phyloP scores from a whole-genome alignment of 345 rosid species.

The Eucalyptus camaldulensis region DNA sequence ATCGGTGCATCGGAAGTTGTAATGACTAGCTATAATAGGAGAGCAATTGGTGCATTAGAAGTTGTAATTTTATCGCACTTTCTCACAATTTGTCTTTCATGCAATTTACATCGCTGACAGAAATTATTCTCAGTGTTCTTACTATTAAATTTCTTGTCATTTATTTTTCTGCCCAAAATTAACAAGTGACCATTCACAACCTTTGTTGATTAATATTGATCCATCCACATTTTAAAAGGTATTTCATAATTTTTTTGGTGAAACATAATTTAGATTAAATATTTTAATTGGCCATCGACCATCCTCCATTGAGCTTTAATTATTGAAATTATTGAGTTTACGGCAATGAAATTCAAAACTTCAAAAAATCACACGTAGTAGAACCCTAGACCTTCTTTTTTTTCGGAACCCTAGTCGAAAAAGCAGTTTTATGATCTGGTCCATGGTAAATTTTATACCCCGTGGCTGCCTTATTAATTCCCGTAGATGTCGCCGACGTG shows the following conservation, averaged over 20 bases:
- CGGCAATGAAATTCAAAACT: not conserved
- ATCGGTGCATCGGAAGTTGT: not conserved
- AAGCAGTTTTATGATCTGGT: not conserved
- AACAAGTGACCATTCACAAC: not conserved
- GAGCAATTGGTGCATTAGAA: not conserved
- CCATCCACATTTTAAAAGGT: not conserved
- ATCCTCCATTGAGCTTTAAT: not conserved
- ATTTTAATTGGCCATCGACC: not conserved
- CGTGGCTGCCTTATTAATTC: not conserved
- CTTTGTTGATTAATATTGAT: not conserved
- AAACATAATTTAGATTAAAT: not conserved
- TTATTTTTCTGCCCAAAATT: not conserved
- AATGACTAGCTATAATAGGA: not conserved
- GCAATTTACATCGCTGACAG: not conserved
- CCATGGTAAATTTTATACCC: not conserved
- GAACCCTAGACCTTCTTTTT: not conserved
- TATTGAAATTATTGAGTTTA: not conserved
- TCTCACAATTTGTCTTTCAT: not conserved
- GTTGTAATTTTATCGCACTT: not conserved
- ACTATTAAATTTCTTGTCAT: not conserved
- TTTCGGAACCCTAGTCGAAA: not conserved
- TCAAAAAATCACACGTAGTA: not conserved
- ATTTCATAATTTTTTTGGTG: not conserved
- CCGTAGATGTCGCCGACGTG: not conserved
- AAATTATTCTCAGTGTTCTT: not conserved